A percentile compares a stretch with the other conserved stretches of the same genome.
Evolutionary conservation across 306 rosid species (phyloP).

Genomic region (Aeschynomene evenia): DNA sequence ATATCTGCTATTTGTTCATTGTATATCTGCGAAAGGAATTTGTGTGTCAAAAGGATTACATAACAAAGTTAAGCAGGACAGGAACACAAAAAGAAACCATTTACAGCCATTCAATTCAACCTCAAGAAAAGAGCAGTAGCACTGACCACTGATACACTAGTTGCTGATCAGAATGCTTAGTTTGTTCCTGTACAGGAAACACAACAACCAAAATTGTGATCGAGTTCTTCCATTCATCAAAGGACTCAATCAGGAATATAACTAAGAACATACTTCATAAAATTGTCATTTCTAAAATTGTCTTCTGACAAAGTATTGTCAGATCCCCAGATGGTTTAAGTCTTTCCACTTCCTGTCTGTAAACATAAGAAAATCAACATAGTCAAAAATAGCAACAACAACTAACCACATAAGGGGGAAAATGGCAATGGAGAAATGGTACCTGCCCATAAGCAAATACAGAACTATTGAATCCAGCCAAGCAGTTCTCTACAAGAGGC

Average conservation of each 20-base stretch:
- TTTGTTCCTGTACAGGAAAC: constrained; percentile 65
- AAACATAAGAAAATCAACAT: constrained; percentile 17
- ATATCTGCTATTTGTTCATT: constrained; percentile 90
- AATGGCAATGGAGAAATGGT: not conserved
- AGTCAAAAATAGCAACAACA: constrained; percentile 1
- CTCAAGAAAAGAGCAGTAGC: constrained; percentile 86
- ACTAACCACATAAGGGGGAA: not conserved
- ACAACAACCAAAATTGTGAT: constrained; percentile 17
- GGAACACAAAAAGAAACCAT: constrained; percentile 13
- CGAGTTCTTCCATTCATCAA: not conserved
- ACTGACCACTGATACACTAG: constrained; percentile 76
- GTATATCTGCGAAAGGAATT: constrained; percentile 67
- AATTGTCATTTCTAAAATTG: constrained; percentile 49
- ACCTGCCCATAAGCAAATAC: constrained; percentile 93
- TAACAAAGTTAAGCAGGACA: constrained; percentile 18
- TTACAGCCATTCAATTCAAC: constrained; percentile 37
- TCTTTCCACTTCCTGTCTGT: constrained; percentile 94
- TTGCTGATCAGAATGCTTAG: constrained; percentile 63
- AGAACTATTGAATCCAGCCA: constrained; percentile 91
- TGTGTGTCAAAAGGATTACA: constrained; percentile 23
- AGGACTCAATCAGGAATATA: not conserved
- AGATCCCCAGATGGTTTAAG: constrained; percentile 97
- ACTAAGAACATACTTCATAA: constrained; percentile 52
- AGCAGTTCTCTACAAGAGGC: constrained; percentile 84
- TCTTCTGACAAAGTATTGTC: constrained; percentile 64